Evolutionary conservation across 176 grass and related monocot species (phyloP).

Genomic region (Canna indica): DNA sequence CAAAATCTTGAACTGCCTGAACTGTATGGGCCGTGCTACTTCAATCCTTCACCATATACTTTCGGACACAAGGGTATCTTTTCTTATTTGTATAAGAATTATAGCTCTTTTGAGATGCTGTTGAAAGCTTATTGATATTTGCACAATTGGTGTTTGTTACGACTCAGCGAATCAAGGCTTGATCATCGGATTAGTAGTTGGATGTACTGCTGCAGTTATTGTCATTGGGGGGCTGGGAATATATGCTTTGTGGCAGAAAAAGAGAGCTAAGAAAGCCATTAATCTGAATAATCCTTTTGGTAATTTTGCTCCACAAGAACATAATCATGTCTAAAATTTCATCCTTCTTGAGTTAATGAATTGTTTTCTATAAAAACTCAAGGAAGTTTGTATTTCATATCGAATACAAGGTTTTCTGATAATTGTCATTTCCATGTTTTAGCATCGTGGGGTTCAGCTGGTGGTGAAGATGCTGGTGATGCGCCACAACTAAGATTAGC

Average conservation of each 20-base stretch:
- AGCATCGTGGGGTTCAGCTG: slow-evolving; percentile 63
- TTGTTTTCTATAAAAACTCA: slow-evolving; percentile 12
- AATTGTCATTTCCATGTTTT: slow-evolving; percentile 7
- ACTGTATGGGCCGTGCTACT: slow-evolving; percentile 41
- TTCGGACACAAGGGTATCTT: slow-evolving; percentile 26
- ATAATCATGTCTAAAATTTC: neutral
- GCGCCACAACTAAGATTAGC: slow-evolving; percentile 71
- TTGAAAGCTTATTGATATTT: slow-evolving; percentile 11
- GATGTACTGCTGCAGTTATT: slow-evolving; percentile 39
- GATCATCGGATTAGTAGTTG: slow-evolving; percentile 37
- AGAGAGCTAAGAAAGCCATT: slow-evolving; percentile 50
- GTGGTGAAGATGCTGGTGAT: slow-evolving; percentile 45
- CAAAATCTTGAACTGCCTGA: slow-evolving; percentile 31
- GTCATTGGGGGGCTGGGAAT: slow-evolving; percentile 36
- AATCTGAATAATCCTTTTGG: slow-evolving; percentile 81
- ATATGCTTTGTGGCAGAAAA: slow-evolving; percentile 59
- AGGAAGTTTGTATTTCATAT: neutral
- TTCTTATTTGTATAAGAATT: neutral
- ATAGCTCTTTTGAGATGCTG: slow-evolving; percentile 8
- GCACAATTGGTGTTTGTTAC: neutral
- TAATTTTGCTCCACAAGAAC: slow-evolving; percentile 11
- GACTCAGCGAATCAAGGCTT: slow-evolving; percentile 11
- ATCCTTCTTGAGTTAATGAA: neutral
- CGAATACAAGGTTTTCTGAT: neutral
- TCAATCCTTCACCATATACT: slow-evolving; percentile 29